Conservation (phyloP, 371 early-diverging fungal genomes). For the Mucor plumbeus region DNA sequence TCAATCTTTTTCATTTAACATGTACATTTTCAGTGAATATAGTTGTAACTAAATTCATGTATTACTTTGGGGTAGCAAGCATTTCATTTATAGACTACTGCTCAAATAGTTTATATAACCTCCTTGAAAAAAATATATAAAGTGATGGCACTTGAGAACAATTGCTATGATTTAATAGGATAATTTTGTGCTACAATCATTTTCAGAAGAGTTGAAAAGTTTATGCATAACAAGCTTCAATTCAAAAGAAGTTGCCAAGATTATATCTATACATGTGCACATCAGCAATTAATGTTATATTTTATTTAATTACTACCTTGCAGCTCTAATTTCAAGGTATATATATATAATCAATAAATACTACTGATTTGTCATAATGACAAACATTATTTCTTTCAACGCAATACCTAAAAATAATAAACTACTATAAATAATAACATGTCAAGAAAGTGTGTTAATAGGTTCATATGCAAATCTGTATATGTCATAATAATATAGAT, state of each 20-base stretch:
- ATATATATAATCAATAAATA: no score
- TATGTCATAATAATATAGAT: no score
- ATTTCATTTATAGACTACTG: no score
- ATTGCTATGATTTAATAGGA: neutral
- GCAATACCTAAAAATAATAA: neutral
- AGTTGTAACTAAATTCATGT: no score
- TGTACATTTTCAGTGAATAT: no score
- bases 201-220: neutral
- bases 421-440: neutral
- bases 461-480: neutral
- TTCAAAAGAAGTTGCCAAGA: neutral
- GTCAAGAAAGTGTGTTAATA: conserved; percentile 1
- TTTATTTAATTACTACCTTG: neutral
- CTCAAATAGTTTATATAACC: no score
- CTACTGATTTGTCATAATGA: neutral
- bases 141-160: neutral
- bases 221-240: neutral
- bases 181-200: neutral
- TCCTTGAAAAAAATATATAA: no score
- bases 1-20: no score
- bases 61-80: no score
- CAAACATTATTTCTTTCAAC: neutral
- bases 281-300: neutral
- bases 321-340: neutral
- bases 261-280: neutral